These are phyloP conservation scores for Fusarium xylarioides DNA, from an alignment of 2,329 filamentous ascomycete species.

Conservation along the genomic window DNA sequence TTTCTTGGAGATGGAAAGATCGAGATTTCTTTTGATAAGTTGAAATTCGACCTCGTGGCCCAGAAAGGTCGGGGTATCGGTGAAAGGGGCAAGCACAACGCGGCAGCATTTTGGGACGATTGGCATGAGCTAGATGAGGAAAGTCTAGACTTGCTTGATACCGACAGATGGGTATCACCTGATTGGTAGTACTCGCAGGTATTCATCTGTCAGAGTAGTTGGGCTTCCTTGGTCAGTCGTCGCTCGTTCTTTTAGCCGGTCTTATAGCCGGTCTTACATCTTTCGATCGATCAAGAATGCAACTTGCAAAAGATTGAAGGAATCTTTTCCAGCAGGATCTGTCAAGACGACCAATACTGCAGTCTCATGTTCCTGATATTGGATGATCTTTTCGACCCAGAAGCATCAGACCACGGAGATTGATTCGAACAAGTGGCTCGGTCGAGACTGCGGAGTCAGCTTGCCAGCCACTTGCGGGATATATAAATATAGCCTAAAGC, in stretches of 20 bases:
- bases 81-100: neutral
- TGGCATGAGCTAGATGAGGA: neutral
- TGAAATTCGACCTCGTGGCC: neutral
- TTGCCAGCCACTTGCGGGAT: neutral
- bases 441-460: neutral
- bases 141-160: neutral
- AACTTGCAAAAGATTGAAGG: too few relatives aligned
- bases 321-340: fast-evolving
- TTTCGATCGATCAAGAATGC: neutral
- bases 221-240: neutral
- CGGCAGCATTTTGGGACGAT: neutral
- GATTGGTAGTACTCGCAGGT: neutral
- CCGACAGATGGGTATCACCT: neutral
- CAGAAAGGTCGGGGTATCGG: neutral
- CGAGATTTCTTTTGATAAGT: neutral
- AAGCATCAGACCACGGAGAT: neutral
- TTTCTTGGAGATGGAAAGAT: neutral
- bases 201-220: neutral
- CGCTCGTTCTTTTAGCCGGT: neutral
- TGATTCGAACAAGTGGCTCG: too few relatives aligned
- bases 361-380: neutral
- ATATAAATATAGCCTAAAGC: neutral
- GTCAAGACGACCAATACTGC: fast-evolving
- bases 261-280: too few relatives aligned
- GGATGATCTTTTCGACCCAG: too few relatives aligned